These are phyloP conservation scores for Hypoxylon sp. DNA, from an alignment of 2,329 filamentous ascomycete genomes.

Conservation along the genomic window DNA sequence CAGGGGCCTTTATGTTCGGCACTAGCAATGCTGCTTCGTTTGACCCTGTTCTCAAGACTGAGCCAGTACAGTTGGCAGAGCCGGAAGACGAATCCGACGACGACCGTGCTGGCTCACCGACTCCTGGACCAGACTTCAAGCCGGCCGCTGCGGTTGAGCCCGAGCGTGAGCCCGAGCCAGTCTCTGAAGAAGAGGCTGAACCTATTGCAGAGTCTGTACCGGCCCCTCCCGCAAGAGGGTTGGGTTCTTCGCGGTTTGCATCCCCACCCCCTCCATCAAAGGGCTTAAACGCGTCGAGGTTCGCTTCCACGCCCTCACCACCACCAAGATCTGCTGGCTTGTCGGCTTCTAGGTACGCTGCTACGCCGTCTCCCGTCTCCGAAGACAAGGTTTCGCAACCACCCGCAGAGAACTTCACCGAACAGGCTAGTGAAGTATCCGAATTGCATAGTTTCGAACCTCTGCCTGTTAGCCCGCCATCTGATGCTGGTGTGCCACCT, in stretches of 20 bases:
- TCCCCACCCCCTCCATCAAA: constrained; percentile 56
- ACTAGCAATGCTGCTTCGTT: constrained; percentile 52
- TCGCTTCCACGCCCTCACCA: constrained; percentile 60
- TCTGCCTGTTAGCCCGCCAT: constrained; percentile 53
- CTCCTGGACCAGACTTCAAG: constrained; percentile 53
- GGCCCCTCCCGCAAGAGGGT: constrained; percentile 44
- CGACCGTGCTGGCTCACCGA: constrained; percentile 55
- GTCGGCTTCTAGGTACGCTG: constrained; percentile 63
- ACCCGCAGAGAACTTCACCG: constrained; percentile 14
- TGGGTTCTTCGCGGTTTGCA: constrained; percentile 56
- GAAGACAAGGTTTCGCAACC: constrained; percentile 40
- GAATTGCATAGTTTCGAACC: constrained; percentile 55
- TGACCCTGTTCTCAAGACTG: constrained; percentile 50
- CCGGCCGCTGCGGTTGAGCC: constrained; percentile 35
- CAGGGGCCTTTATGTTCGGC: constrained; percentile 56
- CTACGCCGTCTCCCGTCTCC: constrained; percentile 57
- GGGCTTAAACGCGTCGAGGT: constrained; percentile 65
- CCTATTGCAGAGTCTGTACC: constrained; percentile 45
- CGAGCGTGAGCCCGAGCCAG: constrained; percentile 42
- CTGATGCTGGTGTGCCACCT: constrained; percentile 47
- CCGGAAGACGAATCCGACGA: constrained; percentile 50
- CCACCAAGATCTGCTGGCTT: constrained; percentile 61
- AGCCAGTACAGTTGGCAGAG: constrained; percentile 47
- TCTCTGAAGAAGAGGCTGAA: constrained; percentile 27
- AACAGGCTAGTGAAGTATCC: constrained; percentile 44